A percentile compares a stretch with the other conserved stretches of the same genome.
Evolutionary conservation across 1,284 basidiomycete genomes (phyloP).

Genomic region (Entoloma clypeatum): DNA sequence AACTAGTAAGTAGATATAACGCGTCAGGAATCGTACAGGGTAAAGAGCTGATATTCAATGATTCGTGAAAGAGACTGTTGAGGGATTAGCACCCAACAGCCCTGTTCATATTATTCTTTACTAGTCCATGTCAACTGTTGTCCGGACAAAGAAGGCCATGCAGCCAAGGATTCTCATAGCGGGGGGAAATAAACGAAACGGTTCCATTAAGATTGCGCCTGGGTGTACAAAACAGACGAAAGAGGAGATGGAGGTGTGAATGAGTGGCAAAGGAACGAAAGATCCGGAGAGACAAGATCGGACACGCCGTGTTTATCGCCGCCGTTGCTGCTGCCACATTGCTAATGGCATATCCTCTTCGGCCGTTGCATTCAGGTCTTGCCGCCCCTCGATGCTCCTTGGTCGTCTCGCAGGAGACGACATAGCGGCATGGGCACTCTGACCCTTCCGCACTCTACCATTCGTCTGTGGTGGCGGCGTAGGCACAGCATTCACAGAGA

Average conservation of each 20-base stretch:
- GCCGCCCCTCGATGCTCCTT: conserved; percentile 34
- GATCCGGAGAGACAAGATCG: conserved; percentile 6
- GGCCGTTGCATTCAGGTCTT: conserved; percentile 30
- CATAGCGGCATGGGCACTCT: conserved; percentile 58
- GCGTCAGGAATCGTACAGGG: too few species aligned
- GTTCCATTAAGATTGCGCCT: too few species aligned
- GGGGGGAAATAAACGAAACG: too few species aligned
- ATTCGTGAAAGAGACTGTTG: too few species aligned
- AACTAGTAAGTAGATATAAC: too few species aligned
- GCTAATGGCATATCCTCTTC: conserved; percentile 76
- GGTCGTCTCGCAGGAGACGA: conserved; percentile 40
- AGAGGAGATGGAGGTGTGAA: conserved; percentile 10
- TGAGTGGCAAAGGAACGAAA: conserved; percentile 10
- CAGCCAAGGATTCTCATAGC: too few species aligned
- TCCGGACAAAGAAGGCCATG: too few species aligned
- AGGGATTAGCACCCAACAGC: too few species aligned
- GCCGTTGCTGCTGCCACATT: conserved; percentile 69
- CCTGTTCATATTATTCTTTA: too few species aligned
- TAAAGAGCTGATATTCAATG: too few species aligned
- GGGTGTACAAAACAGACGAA: too few species aligned
- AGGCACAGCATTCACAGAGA: conserved; percentile 58
- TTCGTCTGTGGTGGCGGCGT: conserved; percentile 42
- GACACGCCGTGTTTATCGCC: conserved; percentile 33
- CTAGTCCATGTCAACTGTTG: too few species aligned
- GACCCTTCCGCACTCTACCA: conserved; percentile 58